These are phyloP conservation scores for Pichia scutulata DNA, from an alignment of 805 yeast species.

Conservation along the genomic window DNA sequence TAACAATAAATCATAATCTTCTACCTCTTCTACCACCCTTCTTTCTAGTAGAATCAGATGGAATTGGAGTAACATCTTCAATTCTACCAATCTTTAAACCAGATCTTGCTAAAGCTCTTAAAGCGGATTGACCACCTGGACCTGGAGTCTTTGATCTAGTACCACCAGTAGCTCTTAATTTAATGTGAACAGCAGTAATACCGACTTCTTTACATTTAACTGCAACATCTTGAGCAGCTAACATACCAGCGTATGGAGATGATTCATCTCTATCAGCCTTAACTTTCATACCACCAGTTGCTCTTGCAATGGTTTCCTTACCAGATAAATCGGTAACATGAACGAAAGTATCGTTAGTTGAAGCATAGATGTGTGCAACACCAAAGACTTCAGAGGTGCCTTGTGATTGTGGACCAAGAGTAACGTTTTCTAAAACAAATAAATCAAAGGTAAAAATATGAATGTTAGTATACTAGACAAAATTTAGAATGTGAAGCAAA, in stretches of 20 bases:
- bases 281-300: constrained; percentile 99
- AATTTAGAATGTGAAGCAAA: not conserved
- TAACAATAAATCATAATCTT: constrained; percentile 52
- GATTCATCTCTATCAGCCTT: constrained; percentile 99
- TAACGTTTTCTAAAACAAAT: constrained; percentile 41
- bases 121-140: constrained; percentile 99
- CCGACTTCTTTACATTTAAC: constrained; percentile 99
- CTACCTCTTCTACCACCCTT: constrained; percentile 99
- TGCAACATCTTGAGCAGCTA: constrained; percentile 99
- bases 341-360: constrained; percentile 99
- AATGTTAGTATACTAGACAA: constrained; percentile 22
- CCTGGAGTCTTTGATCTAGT: constrained; percentile 99
- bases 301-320: constrained; percentile 99
- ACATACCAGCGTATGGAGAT: constrained; percentile 99
- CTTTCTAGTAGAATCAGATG: constrained; percentile 99
- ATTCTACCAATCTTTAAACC: constrained; percentile 99
- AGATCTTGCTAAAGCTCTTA: constrained; percentile 99
- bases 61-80: constrained; percentile 99
- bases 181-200: constrained; percentile 98
- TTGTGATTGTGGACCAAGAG: constrained; percentile 82
- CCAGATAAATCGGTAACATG: constrained; percentile 99
- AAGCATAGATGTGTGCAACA: constrained; percentile 99
- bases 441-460: not conserved
- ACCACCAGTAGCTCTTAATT: constrained; percentile 99
- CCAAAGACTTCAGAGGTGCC: constrained; percentile 99